A percentile compares a stretch with the other conserved stretches of the same genome.
Evolutionary conservation across 140 eudicot species (phyloP).

Genomic region (Erigeron philadelphicus): DNA sequence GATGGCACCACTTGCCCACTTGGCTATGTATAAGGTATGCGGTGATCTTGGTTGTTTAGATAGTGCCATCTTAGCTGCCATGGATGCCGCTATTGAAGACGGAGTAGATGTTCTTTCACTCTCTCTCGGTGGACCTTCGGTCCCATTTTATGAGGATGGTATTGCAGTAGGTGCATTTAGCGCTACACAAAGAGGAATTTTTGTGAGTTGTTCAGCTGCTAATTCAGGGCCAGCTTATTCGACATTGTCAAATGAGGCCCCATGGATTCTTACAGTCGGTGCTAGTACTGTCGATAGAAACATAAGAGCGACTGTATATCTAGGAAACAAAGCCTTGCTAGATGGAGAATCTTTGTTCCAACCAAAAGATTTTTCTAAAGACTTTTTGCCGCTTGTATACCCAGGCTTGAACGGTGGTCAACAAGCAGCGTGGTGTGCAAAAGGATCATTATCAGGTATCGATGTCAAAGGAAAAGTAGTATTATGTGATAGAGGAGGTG

Average conservation of each 20-base stretch:
- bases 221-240: neutral
- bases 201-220: conserved; percentile 7
- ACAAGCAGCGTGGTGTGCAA: neutral
- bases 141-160: neutral
- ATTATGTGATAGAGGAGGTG: conserved; percentile 12
- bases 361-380: neutral
- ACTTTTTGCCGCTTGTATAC: neutral
- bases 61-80: conserved; percentile 8
- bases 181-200: conserved; percentile 1
- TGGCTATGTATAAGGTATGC: conserved; percentile 7
- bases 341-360: conserved; percentile 7
- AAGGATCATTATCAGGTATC: neutral
- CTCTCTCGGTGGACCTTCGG: neutral
- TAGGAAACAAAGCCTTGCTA: neutral
- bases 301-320: neutral
- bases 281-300: conserved; percentile 4
- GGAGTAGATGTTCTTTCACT: conserved; percentile 6
- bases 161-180: conserved; percentile 5
- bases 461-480: conserved; percentile 15
- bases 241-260: conserved; percentile 11
- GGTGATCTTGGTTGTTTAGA: neutral
- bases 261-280: conserved; percentile 14
- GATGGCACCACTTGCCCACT: conserved; percentile 15
- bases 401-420: neutral
- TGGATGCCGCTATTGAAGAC: conserved; percentile 12